These are phyloP conservation scores for Rhododendron mucronatum DNA, from an alignment of 148 eudicot species.

Conservation along the genomic window DNA sequence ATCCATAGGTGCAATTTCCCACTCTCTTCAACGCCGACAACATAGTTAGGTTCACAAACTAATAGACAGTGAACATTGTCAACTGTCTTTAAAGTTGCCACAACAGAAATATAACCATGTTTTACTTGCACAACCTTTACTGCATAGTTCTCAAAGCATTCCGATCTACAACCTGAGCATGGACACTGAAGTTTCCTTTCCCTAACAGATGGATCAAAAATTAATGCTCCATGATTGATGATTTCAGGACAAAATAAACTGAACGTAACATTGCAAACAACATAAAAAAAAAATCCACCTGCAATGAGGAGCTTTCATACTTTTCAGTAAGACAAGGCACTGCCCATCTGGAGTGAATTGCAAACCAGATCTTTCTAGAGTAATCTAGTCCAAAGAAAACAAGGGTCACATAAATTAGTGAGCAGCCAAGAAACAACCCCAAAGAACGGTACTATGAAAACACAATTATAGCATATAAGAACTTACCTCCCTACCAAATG, in stretches of 20 bases:
- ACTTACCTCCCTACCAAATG: conserved; percentile 63
- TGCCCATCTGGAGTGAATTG: conserved; percentile 76
- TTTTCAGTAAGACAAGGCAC: conserved; percentile 54
- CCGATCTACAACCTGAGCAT: conserved; percentile 60
- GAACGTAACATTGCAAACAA: not conserved
- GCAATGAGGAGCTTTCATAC: conserved; percentile 68
- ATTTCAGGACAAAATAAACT: not conserved
- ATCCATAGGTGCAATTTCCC: conserved; percentile 83
- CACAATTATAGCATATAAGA: not conserved
- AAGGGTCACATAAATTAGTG: conserved; percentile 15
- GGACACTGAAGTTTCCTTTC: conserved; percentile 49
- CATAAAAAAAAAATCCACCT: conserved; percentile 34
- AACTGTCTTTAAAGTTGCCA: conserved; percentile 48
- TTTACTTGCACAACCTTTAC: conserved; percentile 75
- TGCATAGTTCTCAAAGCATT: conserved; percentile 52
- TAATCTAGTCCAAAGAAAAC: conserved; percentile 40
- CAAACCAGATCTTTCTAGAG: conserved; percentile 49
- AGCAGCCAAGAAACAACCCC: not conserved
- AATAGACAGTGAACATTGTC: conserved; percentile 52
- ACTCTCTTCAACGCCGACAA: conserved; percentile 78
- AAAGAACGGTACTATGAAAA: not conserved
- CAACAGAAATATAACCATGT: conserved; percentile 58
- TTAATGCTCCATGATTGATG: not conserved
- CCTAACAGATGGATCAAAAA: conserved; percentile 35
- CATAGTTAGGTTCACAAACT: conserved; percentile 67